Evolutionary conservation across 1,284 basidiomycete species (phyloP).

Genomic region (Coniferiporia sulphurascens): DNA sequence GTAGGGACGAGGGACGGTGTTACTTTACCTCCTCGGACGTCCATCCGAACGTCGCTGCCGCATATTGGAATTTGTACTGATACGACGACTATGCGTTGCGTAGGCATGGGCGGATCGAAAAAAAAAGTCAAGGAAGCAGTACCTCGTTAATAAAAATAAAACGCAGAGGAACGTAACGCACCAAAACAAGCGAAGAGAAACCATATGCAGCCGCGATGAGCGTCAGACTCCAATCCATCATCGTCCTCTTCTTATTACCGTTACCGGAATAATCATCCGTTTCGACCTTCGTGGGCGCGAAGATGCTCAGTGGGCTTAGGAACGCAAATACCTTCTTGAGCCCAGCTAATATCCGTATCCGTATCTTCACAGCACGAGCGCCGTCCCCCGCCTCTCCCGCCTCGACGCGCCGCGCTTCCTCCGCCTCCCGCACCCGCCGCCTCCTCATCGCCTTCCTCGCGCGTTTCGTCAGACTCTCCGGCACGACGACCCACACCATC

Average conservation of each 20-base stretch:
- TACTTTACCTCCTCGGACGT: constrained; percentile 54
- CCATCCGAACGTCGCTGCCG: constrained; percentile 66
- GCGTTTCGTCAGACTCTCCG: constrained; percentile 63
- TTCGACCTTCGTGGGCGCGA: constrained; percentile 44
- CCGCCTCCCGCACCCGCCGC: constrained; percentile 25
- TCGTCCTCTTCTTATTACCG: constrained; percentile 34
- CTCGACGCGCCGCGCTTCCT: constrained; percentile 28
- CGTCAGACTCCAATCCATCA: constrained; percentile 67
- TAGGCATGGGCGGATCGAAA: too few species aligned
- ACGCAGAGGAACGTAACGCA: constrained; percentile 29
- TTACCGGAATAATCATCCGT: constrained; percentile 29
- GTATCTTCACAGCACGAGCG: constrained; percentile 14
- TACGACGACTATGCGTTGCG: constrained; percentile 60
- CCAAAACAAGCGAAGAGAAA: constrained; percentile 50
- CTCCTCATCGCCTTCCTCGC: constrained; percentile 32
- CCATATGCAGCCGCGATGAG: constrained; percentile 54
- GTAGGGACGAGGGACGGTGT: too few species aligned
- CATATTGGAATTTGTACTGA: constrained; percentile 67
- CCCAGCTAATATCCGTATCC: constrained; percentile 20
- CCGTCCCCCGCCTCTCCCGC: constrained; percentile 15
- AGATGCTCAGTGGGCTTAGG: constrained; percentile 59
- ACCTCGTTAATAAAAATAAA: neutral
- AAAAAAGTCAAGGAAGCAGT: too few species aligned
- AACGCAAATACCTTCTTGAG: constrained; percentile 47
- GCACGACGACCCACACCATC: constrained; percentile 57